Base-by-base conservation (phyloP, 306 rosid genomes). In the Carpinus fangiana region DNA sequence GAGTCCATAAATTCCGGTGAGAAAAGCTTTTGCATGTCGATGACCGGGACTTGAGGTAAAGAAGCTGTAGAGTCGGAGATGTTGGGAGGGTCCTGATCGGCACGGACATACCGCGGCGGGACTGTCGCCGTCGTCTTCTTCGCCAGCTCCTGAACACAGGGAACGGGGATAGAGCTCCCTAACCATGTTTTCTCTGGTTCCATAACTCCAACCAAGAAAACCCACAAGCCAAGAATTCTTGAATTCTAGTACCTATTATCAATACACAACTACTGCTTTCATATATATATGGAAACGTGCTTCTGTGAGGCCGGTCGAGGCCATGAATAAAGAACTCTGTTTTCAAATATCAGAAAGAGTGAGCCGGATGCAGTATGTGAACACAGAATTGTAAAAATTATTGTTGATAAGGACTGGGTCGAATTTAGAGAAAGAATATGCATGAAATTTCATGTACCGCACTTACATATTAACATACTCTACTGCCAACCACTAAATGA, bases 21-120 rank as follows among this genome's bases (percentile, higher is more conserved):
- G 8, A 83, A 54, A 75, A 89, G 60, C 65, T 77, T 85, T 26
- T 26, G 61, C 28, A 87, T n/a, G 75, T 89, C 88, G 12, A 89
- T 85, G 17, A 89, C 21, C 0, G 88, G 93, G 2, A 85, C 48
- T 79, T 80, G 79, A 13, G 87, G 73, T 13, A 72, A 73, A 78
- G 77, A 26, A 54, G 21, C 45, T 41, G 45, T 47, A 47, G 76
- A 23, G 41, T 75, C 17, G 26, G 78, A 61, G 1, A 26, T 4
- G 64, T 57, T 7, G 9, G 80, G n/a, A 69, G 88, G 79, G 1
- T 85, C 88, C 78, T 85, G 91, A 70, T 82, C 77, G 23, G 69
- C 55, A 23, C 75, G 80, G 12, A 86, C 71, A 61, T 85, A 90
- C 71, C 76, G 52, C 9, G 62, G 77, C 31, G 92, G 89, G 47